phyloP scores from a whole-genome alignment of 83 land plant species.

The Thuja plicata region DNA sequence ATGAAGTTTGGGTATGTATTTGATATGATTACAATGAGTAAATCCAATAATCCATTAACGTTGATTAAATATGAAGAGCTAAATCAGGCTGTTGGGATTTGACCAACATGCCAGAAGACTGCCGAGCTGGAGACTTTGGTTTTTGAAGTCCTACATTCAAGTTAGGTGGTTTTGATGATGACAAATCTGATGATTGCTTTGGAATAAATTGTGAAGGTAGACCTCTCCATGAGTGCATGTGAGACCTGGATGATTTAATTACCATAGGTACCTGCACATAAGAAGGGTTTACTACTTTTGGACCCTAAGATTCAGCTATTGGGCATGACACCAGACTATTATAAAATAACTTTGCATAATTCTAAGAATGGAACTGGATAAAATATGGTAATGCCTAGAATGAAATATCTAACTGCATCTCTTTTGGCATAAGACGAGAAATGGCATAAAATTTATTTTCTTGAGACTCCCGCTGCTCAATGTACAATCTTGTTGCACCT shows the following conservation, averaged over 20 bases:
- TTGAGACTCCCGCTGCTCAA: constrained; percentile 9
- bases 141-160: constrained; percentile 48
- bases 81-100: constrained; percentile 66
- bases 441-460: neutral
- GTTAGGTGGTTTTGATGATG: constrained; percentile 55
- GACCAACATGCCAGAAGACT: constrained; percentile 14
- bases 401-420: neutral
- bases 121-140: constrained; percentile 42
- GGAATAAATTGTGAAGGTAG: constrained; percentile 19
- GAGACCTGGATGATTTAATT: neutral
- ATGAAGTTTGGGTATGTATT: constrained; percentile 14
- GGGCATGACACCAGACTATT: neutral
- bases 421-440: neutral
- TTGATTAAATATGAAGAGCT: constrained; percentile 52
- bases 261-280: neutral
- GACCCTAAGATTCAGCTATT: neutral
- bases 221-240: constrained; percentile 14
- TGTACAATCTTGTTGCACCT: neutral
- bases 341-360: neutral
- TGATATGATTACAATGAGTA: neutral
- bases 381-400: neutral
- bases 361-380: constrained; percentile 3
- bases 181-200: constrained; percentile 17
- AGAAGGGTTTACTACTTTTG: neutral
- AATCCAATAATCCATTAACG: constrained; percentile 14